These are phyloP conservation scores for Yamadazyma friedrichii DNA, from an alignment of 1,139 yeast genomes.

Conservation along the genomic window DNA sequence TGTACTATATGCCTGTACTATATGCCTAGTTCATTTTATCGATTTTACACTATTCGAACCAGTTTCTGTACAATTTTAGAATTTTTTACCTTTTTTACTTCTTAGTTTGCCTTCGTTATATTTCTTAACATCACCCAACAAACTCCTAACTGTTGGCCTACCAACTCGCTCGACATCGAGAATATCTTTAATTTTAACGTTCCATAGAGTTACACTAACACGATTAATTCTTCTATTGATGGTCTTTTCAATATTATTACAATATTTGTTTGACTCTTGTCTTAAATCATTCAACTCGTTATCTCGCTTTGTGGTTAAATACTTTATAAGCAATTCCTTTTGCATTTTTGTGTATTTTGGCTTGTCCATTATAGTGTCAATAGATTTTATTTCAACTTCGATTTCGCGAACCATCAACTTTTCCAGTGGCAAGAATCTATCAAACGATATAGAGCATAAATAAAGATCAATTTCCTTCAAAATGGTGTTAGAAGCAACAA, in stretches of 20 bases:
- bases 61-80: not conserved
- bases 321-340: slow-evolving; percentile 34
- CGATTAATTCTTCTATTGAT: slow-evolving; percentile 36
- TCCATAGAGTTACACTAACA: slow-evolving; percentile 43
- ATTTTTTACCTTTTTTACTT: not conserved
- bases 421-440: slow-evolving; percentile 1
- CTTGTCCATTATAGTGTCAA: not conserved
- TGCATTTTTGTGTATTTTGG: slow-evolving; percentile 23
- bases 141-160: slow-evolving; percentile 27
- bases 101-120: slow-evolving; percentile 1
- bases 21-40: not conserved
- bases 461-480: not conserved
- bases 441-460: not conserved
- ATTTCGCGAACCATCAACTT: not conserved
- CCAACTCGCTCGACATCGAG: slow-evolving; percentile 45
- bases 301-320: slow-evolving; percentile 22
- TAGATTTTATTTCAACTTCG: not conserved
- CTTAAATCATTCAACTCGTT: slow-evolving; percentile 19
- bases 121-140: slow-evolving; percentile 26
- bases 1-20: too few species aligned
- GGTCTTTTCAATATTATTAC: slow-evolving; percentile 17
- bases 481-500: slow-evolving; percentile 95
- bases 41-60: too few species aligned
- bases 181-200: slow-evolving; percentile 36
- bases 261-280: slow-evolving; percentile 16